Percentiles rank a stretch among this genome's conserved stretches.
Evolutionary conservation across 345 rosid genomes (phyloP).

Genomic region (Eucalyptus rudis): DNA sequence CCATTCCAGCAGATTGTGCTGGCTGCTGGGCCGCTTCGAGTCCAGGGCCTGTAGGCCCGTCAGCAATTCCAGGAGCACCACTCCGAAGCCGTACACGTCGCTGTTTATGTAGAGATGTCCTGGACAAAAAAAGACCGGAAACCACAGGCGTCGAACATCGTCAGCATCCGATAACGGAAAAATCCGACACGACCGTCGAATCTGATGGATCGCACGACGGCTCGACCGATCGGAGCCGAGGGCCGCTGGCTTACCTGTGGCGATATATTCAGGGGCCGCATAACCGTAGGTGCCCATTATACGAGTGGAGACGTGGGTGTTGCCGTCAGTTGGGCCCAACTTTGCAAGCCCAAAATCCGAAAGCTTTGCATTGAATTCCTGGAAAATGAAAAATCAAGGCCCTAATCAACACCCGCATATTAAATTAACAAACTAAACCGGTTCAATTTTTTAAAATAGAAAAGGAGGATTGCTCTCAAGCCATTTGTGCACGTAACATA

Average conservation of each 20-base stretch:
- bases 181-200: neutral
- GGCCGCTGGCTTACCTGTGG: constrained; percentile 37
- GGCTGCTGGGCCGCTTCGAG: constrained; percentile 23
- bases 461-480: neutral
- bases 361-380: constrained; percentile 64
- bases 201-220: neutral
- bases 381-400: neutral
- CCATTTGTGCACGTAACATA: neutral
- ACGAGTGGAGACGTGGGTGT: constrained; percentile 57
- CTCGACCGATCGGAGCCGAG: neutral
- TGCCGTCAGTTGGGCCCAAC: constrained; percentile 56
- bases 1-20: constrained; percentile 53
- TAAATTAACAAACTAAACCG: neutral
- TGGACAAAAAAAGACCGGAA: neutral
- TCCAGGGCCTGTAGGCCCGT: constrained; percentile 63
- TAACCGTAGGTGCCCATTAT: constrained; percentile 79
- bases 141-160: no score
- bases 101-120: constrained; percentile 78
- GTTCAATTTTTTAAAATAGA: neutral
- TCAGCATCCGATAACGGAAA: neutral
- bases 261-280: constrained; percentile 81
- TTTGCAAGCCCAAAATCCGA: constrained; percentile 87
- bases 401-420: neutral
- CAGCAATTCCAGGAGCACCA: constrained; percentile 59
- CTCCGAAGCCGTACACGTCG: constrained; percentile 87